phyloP scores from a whole-genome alignment of 805 yeast genomes.

The Isabelozyma heimii region DNA sequence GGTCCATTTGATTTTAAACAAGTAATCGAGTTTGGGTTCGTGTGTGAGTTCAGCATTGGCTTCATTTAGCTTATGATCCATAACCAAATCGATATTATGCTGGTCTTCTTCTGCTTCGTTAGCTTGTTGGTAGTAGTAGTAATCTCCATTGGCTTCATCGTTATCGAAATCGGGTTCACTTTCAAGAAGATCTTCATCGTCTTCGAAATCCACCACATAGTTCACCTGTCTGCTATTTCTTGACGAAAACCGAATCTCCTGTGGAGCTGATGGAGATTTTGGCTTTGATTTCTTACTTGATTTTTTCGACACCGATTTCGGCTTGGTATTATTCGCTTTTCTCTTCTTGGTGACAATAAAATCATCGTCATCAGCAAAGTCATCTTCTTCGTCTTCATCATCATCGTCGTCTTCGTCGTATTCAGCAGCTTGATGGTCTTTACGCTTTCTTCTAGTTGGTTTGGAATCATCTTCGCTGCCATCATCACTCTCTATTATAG shows the following conservation, averaged over 20 bases:
- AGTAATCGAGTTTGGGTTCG: slow-evolving; percentile 58
- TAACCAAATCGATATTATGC: slow-evolving; percentile 34
- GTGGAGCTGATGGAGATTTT: slow-evolving; percentile 8
- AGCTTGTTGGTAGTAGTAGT: slow-evolving; percentile 32
- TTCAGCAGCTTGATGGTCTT: slow-evolving; percentile 13
- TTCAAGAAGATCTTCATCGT: slow-evolving; percentile 55
- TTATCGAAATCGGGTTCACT: slow-evolving; percentile 32
- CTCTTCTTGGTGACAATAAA: neutral
- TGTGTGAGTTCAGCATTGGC: slow-evolving; percentile 40
- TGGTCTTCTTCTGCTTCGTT: slow-evolving; percentile 32
- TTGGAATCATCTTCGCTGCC: slow-evolving; percentile 31
- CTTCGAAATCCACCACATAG: slow-evolving; percentile 69
- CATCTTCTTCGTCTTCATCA: slow-evolving; percentile 11
- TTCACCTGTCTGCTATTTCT: slow-evolving; percentile 69
- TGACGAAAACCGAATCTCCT: slow-evolving; percentile 74
- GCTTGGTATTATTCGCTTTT: slow-evolving; percentile 3
- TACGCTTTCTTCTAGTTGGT: slow-evolving; percentile 21
- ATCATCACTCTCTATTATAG: slow-evolving; percentile 34
- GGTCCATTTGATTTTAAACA: slow-evolving; percentile 77
- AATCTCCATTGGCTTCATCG: slow-evolving; percentile 29
- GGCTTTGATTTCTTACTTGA: slow-evolving; percentile 35
- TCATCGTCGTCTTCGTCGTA: slow-evolving; percentile 8
- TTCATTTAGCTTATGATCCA: slow-evolving; percentile 38
- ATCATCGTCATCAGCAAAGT: slow-evolving; percentile 11
- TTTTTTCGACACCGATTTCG: slow-evolving; percentile 11